These are phyloP conservation scores for Candida michaelii DNA, from an alignment of 805 yeast species.

Conservation along the genomic window DNA sequence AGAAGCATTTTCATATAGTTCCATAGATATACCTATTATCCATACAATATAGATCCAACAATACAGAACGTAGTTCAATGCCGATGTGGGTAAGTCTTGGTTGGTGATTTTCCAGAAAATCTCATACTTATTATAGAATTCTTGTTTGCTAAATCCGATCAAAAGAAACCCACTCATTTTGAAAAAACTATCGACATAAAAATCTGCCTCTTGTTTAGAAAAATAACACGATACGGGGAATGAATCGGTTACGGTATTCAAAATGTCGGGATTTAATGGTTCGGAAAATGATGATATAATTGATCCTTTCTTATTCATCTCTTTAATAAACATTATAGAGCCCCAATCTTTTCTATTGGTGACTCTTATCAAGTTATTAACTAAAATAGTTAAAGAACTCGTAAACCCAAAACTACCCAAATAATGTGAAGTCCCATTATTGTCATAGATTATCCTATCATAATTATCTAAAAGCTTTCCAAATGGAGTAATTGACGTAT, in stretches of 20 bases:
- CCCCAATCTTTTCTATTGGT: constrained; percentile 6
- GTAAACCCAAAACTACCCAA: constrained; percentile 15
- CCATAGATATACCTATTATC: constrained; percentile 13
- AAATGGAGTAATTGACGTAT: background rate
- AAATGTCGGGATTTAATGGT: constrained; percentile 7
- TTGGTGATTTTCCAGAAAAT: constrained; percentile 9
- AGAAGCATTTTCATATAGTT: constrained; percentile 9
- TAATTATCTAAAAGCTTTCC: constrained; percentile 7
- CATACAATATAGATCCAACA: constrained; percentile 11
- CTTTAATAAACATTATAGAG: constrained; percentile 10
- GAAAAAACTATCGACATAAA: constrained; percentile 8
- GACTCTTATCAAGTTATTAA: constrained; percentile 10
- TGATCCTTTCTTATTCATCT: constrained; percentile 13
- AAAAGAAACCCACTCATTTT: background rate
- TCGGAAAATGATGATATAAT: constrained; percentile 15
- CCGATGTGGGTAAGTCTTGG: constrained; percentile 1
- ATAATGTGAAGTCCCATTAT: constrained; percentile 13
- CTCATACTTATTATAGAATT: constrained; percentile 4
- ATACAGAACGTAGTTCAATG: constrained; percentile 9
- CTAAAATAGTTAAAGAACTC: constrained; percentile 8
- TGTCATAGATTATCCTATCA: constrained; percentile 13
- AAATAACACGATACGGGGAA: constrained; percentile 11
- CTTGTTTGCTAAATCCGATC: constrained; percentile 6
- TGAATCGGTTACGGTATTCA: background rate
- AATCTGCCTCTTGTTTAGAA: constrained; percentile 9